Percentiles rank a stretch among this genome's conserved stretches.
Conservation (phyloP, 2,329 filamentous ascomycete genomes). For the Cyanodermella asteris region DNA sequence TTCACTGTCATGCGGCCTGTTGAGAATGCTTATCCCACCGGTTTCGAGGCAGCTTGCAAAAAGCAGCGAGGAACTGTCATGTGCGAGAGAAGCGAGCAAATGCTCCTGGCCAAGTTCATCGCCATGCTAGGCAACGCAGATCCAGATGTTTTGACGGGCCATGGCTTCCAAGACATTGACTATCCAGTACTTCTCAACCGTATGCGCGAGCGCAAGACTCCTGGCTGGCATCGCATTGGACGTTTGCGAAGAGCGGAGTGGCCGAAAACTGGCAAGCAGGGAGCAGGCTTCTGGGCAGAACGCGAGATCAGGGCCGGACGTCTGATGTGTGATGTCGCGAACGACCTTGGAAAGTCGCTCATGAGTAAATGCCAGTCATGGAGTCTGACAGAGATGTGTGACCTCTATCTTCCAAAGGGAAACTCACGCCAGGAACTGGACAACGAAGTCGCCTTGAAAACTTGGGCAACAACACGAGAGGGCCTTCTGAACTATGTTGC, state of each 20-base stretch:
- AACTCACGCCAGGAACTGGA: conserved; percentile 66
- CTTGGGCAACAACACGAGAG: conserved; percentile 63
- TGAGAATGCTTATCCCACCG: conserved; percentile 54
- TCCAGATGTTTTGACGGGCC: conserved; percentile 81
- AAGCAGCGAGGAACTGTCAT: conserved; percentile 59
- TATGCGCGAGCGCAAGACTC: conserved; percentile 72
- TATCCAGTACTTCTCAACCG: conserved; percentile 78
- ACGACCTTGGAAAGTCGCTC: conserved; percentile 82
- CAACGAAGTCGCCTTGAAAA: conserved; percentile 65
- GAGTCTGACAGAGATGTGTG: conserved; percentile 96
- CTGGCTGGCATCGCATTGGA: conserved; percentile 85
- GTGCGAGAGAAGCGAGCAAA: conserved; percentile 61
- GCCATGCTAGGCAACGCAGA: conserved; percentile 74
- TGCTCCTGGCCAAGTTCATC: conserved; percentile 71
- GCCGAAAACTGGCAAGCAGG: conserved; percentile 70
- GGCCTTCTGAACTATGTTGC: conserved; percentile 84
- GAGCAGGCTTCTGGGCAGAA: conserved; percentile 81
- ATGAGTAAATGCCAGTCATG: conserved; percentile 97
- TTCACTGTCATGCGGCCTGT: conserved; percentile 81
- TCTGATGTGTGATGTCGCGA: conserved; percentile 78
- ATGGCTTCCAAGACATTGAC: conserved; percentile 92
- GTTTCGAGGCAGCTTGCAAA: conserved; percentile 60
- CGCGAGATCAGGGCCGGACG: conserved; percentile 74
- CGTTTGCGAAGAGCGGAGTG: conserved; percentile 64
- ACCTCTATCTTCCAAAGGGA: conserved; percentile 56